Evolutionary conservation across 495 filamentous ascomycete genomes (phyloP).

Genomic region (Echria macrotheca): DNA sequence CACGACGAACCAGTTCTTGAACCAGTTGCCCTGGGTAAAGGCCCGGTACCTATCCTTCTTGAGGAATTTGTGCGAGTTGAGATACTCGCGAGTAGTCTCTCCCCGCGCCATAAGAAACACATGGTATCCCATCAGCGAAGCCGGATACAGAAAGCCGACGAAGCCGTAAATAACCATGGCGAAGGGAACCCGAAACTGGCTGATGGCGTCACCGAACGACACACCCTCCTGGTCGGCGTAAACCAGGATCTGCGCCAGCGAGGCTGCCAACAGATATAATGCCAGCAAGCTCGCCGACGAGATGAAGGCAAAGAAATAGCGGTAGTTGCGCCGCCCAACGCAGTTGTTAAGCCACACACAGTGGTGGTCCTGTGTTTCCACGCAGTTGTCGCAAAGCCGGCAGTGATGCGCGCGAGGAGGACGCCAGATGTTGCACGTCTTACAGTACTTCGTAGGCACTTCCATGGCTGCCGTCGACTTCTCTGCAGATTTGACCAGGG

Average conservation of each 20-base stretch:
- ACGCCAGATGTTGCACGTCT: conserved; percentile 93
- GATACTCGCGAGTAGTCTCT: conserved; percentile 92
- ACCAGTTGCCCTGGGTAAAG: conserved; percentile 71
- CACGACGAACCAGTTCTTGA: conserved; percentile 77
- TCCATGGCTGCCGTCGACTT: conserved; percentile 80
- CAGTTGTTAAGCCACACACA: conserved; percentile 99
- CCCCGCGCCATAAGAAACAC: conserved; percentile 82
- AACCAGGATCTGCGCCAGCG: conserved; percentile 70
- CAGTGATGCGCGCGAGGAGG: conserved; percentile 94
- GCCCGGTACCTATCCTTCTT: conserved; percentile 88
- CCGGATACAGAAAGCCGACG: conserved; percentile 71
- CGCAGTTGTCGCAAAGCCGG: conserved; percentile 91
- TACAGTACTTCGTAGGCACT: conserved; percentile 96
- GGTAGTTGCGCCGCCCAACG: conserved; percentile 94
- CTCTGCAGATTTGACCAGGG: conserved; percentile 72
- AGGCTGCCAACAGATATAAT: conserved; percentile 68
- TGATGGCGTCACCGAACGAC: conserved; percentile 62
- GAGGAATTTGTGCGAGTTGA: conserved; percentile 90
- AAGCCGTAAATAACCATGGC: conserved; percentile 83
- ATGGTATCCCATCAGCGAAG: conserved; percentile 81
- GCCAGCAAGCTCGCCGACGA: conserved; percentile 67
- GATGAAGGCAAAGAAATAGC: conserved; percentile 93
- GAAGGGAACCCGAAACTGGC: conserved; percentile 70
- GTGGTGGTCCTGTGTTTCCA: conserved; percentile 97
- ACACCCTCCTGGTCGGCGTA: conserved; percentile 56